Evolutionary conservation across 2,329 filamentous ascomycete species (phyloP).

Genomic region (Trichoderma brevicompactum): DNA sequence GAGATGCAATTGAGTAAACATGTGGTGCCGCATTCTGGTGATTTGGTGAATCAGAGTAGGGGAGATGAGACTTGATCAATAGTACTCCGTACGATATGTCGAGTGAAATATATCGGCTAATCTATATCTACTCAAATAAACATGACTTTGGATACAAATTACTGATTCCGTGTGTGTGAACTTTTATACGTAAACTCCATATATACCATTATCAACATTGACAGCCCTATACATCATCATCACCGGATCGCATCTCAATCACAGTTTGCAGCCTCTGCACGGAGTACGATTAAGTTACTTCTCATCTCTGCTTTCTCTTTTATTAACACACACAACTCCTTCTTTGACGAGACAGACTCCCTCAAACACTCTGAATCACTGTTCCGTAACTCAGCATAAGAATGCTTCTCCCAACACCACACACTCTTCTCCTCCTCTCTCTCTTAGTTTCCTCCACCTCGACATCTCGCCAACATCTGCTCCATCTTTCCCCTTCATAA

Average conservation of each 20-base stretch:
- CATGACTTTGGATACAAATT: too few relatives aligned
- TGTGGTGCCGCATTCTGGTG: background rate
- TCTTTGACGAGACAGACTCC: background rate
- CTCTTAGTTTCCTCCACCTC: background rate
- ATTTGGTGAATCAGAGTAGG: too few relatives aligned
- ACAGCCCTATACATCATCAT: too few relatives aligned
- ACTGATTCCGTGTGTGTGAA: too few relatives aligned
- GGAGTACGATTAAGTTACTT: background rate
- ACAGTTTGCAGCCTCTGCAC: too few relatives aligned
- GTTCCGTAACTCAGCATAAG: constrained; percentile 8
- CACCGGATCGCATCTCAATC: too few relatives aligned
- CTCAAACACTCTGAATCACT: constrained; percentile 23
- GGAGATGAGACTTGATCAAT: too few relatives aligned
- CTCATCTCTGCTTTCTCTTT: background rate
- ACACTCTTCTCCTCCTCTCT: background rate
- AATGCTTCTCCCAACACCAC: background rate
- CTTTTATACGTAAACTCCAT: too few relatives aligned
- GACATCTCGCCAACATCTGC: background rate
- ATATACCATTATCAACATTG: too few relatives aligned
- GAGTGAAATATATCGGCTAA: too few relatives aligned
- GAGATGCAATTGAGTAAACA: background rate
- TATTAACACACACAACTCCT: background rate
- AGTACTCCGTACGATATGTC: too few relatives aligned
- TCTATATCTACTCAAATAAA: too few relatives aligned
- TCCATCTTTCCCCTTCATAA: background rate